Conservation (phyloP, 495 filamentous ascomycete species). For the Pyronema omphalodes region DNA sequence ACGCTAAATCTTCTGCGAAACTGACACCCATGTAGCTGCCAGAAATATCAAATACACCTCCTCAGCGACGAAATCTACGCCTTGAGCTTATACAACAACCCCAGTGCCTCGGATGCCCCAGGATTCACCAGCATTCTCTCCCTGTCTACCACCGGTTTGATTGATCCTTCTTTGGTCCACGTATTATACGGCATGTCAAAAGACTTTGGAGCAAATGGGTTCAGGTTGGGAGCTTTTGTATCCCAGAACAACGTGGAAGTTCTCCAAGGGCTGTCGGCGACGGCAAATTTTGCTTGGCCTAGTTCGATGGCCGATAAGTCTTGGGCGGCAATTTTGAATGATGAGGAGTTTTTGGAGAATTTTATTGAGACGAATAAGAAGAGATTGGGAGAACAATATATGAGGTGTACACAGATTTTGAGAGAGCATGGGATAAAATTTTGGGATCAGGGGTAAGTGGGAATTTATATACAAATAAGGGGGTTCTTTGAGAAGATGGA, state of each 20-base stretch:
- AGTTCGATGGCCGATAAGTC: slow-evolving; percentile 31
- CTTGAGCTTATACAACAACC: slow-evolving; percentile 33
- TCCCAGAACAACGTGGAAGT: slow-evolving; percentile 31
- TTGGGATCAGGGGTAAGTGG: slow-evolving; percentile 6
- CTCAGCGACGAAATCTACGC: slow-evolving; percentile 49
- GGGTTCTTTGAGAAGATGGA: no score
- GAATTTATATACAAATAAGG: slow-evolving; percentile 5
- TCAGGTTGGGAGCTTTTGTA: slow-evolving; percentile 37
- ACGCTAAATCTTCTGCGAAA: not conserved
- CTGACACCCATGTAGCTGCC: not conserved
- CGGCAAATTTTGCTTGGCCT: slow-evolving; percentile 30
- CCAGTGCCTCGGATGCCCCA: slow-evolving; percentile 20
- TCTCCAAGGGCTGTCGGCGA: slow-evolving; percentile 24
- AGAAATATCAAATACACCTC: slow-evolving; percentile 34
- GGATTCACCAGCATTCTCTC: slow-evolving; percentile 37
- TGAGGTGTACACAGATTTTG: slow-evolving; percentile 26
- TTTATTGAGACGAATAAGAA: slow-evolving; percentile 30
- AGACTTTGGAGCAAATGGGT: slow-evolving; percentile 38
- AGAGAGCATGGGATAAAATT: slow-evolving; percentile 28
- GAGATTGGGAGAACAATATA: slow-evolving; percentile 27
- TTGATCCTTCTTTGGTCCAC: slow-evolving; percentile 36
- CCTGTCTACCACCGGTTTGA: slow-evolving; percentile 30
- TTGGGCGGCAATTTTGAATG: slow-evolving; percentile 30
- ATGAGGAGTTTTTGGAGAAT: slow-evolving; percentile 29
- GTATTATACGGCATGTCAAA: slow-evolving; percentile 44